Evolutionary conservation across 2,329 filamentous ascomycete species (phyloP).

Genomic region (Fusarium anguioides): DNA sequence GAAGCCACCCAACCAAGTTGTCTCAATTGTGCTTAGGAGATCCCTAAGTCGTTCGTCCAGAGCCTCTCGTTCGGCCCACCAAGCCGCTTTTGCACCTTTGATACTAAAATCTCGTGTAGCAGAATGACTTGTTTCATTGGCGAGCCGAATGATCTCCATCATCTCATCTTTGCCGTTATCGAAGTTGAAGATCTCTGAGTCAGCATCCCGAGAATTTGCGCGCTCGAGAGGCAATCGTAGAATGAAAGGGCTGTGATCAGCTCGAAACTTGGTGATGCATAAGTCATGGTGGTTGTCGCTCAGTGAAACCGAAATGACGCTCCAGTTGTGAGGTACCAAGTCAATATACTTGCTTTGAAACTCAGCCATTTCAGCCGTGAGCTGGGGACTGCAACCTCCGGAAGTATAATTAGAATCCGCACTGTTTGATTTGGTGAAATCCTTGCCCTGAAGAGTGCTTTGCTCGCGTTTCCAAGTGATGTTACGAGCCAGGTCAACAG

Average conservation of each 20-base stretch:
- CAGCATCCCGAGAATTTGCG: conserved; percentile 82
- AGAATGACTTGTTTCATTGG: conserved; percentile 85
- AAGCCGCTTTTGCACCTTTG: conserved; percentile 80
- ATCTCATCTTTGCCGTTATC: conserved; percentile 83
- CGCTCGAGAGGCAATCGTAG: conserved; percentile 86
- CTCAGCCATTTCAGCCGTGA: conserved; percentile 64
- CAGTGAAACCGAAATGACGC: conserved; percentile 84
- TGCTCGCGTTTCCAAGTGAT: conserved; percentile 74
- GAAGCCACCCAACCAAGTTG: conserved; percentile 95
- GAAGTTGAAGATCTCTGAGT: conserved; percentile 84
- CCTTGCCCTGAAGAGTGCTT: conserved; percentile 62
- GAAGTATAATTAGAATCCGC: conserved; percentile 16
- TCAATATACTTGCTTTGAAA: conserved; percentile 88
- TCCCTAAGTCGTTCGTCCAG: conserved; percentile 82
- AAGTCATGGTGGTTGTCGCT: conserved; percentile 87
- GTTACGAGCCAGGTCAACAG: conserved; percentile 76
- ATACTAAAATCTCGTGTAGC: conserved; percentile 73
- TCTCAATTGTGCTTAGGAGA: conserved; percentile 86
- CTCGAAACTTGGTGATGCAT: conserved; percentile 86
- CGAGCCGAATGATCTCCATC: conserved; percentile 80
- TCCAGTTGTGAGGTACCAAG: conserved; percentile 85
- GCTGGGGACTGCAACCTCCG: conserved; percentile 58
- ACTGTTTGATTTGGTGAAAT: conserved; percentile 14
- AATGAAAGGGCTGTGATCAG: conserved; percentile 82
- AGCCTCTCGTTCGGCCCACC: conserved; percentile 88